A percentile compares a stretch with the other conserved stretches of the same genome.
phyloP scores from a whole-genome alignment of 2,329 filamentous ascomycete genomes.

The Beauveria asiatica region DNA sequence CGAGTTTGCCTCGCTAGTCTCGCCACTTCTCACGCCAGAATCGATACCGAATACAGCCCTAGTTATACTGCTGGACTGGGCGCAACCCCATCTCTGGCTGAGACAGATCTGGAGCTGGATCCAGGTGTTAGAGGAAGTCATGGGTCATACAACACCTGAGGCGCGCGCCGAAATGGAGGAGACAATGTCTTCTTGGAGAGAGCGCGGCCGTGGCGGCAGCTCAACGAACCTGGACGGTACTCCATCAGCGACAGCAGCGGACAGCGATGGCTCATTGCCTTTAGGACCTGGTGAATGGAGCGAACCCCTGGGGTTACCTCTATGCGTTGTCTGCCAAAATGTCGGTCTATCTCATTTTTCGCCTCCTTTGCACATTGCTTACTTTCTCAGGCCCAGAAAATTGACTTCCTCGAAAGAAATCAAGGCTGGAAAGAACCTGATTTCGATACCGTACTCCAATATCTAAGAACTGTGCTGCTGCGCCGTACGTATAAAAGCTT shows the following conservation, averaged over 20 bases:
- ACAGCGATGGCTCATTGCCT: conserved; percentile 63
- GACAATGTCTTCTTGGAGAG: conserved; percentile 70
- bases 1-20: conserved; percentile 73
- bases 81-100: conserved; percentile 86
- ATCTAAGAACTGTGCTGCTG: conserved; percentile 78
- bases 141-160: conserved; percentile 64
- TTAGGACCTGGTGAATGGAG: conserved; percentile 89
- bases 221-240: conserved; percentile 56
- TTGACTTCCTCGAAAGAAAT: conserved; percentile 82
- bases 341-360: conserved; percentile 40
- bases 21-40: conserved; percentile 74
- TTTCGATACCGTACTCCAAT: conserved; percentile 93
- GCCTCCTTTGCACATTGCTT: conserved; percentile 14
- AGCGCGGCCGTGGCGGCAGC: conserved; percentile 59
- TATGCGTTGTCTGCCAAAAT: conserved; percentile 95
- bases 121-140: conserved; percentile 67
- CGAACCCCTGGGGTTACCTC: conserved; percentile 73
- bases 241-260: conserved; percentile 46
- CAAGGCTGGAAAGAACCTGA: conserved; percentile 92
- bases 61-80: conserved; percentile 92
- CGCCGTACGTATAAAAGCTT: conserved; percentile 53
- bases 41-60: conserved; percentile 80
- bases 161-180: conserved; percentile 82
- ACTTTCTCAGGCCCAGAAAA: conserved; percentile 63
- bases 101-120: conserved; percentile 86